A percentile compares a stretch with the other conserved stretches of the same genome.
phyloP scores from a whole-genome alignment of 306 rosid species.

The Quercus mongolica region DNA sequence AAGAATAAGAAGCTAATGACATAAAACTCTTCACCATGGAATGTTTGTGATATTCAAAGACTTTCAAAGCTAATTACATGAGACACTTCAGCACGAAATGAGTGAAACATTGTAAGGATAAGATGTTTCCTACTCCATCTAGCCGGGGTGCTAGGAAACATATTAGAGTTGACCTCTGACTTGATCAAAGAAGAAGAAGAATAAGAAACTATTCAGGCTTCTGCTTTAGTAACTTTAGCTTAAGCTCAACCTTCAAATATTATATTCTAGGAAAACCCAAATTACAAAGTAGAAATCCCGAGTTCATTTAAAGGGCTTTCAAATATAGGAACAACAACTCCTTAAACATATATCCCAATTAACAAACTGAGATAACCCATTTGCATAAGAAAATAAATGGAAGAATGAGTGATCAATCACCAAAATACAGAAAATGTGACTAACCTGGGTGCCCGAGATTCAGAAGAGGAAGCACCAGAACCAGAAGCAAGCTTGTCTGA shows the following conservation, averaged over 20 bases:
- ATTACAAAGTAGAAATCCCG: not conserved
- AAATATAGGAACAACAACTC: too few relatives aligned
- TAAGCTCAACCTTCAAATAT: not conserved
- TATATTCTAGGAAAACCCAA: not conserved
- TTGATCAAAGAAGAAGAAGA: not conserved
- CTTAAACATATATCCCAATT: too few relatives aligned
- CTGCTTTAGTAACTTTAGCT: not conserved
- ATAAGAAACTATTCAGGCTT: not conserved
- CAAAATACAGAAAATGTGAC: slow-evolving; percentile 2
- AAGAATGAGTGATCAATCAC: not conserved
- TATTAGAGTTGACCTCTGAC: not conserved
- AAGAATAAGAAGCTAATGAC: not conserved
- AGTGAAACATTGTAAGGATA: not conserved
- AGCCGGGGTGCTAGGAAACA: not conserved
- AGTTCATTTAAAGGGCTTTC: too few relatives aligned
- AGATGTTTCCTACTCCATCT: not conserved
- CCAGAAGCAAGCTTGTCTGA: slow-evolving; percentile 46
- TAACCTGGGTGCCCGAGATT: slow-evolving; percentile 66
- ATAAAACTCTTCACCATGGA: not conserved
- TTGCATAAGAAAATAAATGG: not conserved
- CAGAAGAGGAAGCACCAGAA: slow-evolving; percentile 47
- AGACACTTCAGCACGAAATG: not conserved
- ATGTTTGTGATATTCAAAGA: not conserved
- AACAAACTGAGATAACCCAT: not conserved
- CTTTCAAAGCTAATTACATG: not conserved